Evolutionary conservation across 2,329 filamentous ascomycete species (phyloP), one percentile per base, ranked within the genome.

Genomic region (Trichoderma hamatum): DNA sequence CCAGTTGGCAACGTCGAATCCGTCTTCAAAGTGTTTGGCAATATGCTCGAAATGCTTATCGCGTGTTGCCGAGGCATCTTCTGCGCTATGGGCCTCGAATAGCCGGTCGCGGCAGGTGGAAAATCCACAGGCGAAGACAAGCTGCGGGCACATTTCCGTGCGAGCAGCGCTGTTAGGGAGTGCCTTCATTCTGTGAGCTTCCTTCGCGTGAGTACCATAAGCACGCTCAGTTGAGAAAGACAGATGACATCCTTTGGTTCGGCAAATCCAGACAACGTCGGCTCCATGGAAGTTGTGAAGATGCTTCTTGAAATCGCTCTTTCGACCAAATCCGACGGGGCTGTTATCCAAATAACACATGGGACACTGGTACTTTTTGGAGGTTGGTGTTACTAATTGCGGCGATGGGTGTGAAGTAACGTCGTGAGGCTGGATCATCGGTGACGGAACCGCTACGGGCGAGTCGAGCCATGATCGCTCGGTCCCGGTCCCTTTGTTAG

Each of bases 281-380:
- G 79, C 77, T 46, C 80, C 80, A 71, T 83, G 82, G 71, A 83
- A 83, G 73, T 82, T 82, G 76, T 83, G 80, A n/a, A 83, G 75
- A 71, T 83, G 82, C 76, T 83, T 83, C 77, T 83, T 83, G 73
- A 83, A 83, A 72, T 83, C 82, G 72, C 80, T 82, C 75, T 83
- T 83, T 69, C 82, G 79, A 43, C 81, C 81, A 61, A 83, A 83
- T 43, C 81, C 81, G 28, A 83, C 81, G 19, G 78, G 78, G 71
- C 82, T 83, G 74, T 80, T 80, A 74, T 83, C 81, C 52, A 83
- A 73, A 70, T 80, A 82, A 74, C 82, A 83, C 76, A 83, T 81
- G 32, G 81, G 82, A 72, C 82, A 83, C 73, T 83, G 80, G 56
- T 81, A 81, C 71, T 81, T 82, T 71, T 82, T 81, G 26, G 78